phyloP scores from a whole-genome alignment of 139 green algal genomes.

The Picochlorum sp. region DNA sequence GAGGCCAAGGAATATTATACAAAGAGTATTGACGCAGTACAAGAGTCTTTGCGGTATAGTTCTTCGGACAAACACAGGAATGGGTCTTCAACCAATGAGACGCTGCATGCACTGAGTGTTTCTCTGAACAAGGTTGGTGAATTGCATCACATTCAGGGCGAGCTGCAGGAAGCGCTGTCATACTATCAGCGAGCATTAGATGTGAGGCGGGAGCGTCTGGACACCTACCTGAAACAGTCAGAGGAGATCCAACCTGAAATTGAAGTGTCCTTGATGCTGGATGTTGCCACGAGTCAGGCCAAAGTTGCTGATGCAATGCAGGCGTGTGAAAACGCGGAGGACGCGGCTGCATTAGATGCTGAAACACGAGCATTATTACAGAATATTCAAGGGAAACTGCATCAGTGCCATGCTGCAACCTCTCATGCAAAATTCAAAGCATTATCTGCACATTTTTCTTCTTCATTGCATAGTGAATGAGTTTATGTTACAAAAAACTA shows the following conservation, averaged over 20 bases:
- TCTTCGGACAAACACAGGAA: slow-evolving; percentile 7
- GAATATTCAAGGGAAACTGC: not conserved
- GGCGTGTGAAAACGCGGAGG: not conserved
- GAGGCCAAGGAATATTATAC: slow-evolving; percentile 10
- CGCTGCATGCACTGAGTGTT: slow-evolving; percentile 3
- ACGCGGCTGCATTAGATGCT: not conserved
- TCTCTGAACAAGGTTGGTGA: slow-evolving; percentile 30
- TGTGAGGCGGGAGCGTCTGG: slow-evolving; percentile 12
- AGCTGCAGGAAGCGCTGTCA: slow-evolving; percentile 6
- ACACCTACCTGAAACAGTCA: not conserved
- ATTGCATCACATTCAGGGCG: slow-evolving; percentile 17
- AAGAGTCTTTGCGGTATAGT: not conserved
- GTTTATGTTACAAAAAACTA: too few relatives aligned
- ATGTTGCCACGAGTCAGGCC: slow-evolving; percentile 20
- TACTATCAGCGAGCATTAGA: slow-evolving; percentile 14
- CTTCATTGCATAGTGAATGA: too few relatives aligned
- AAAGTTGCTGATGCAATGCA: slow-evolving; percentile 17
- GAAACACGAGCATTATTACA: not conserved
- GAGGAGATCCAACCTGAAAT: not conserved
- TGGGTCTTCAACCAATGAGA: not conserved
- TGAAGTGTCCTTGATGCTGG: slow-evolving; percentile 7
- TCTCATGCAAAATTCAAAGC: not conserved
- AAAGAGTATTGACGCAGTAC: slow-evolving; percentile 8
- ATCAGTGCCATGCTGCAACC: not conserved
- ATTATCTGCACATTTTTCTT: too few relatives aligned